Evolutionary conservation across 1,139 yeast species (phyloP).

Genomic region (Spencermartinsiella ligniputridi): DNA sequence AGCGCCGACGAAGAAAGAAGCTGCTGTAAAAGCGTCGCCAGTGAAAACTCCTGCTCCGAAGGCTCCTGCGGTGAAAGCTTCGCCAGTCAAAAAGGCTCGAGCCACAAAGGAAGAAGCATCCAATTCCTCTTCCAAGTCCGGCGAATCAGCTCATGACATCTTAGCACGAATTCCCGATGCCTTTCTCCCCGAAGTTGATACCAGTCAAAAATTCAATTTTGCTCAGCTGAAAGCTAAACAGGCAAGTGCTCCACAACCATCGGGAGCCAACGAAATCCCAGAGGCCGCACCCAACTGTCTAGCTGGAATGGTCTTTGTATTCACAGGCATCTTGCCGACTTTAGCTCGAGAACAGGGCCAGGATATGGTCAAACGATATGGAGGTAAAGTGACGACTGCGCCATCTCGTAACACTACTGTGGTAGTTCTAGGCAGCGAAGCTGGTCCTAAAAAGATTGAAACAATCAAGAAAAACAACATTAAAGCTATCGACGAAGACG

Average conservation of each 20-base stretch:
- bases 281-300: slow-evolving; percentile 80
- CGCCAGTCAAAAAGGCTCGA: no score
- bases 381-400: slow-evolving; percentile 90
- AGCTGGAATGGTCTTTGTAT: slow-evolving; percentile 83
- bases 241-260: slow-evolving; percentile 22
- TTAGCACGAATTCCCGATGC: slow-evolving; percentile 66
- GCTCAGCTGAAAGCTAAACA: slow-evolving; percentile 48
- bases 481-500: slow-evolving; percentile 83
- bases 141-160: slow-evolving; percentile 47
- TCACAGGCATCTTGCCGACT: slow-evolving; percentile 84
- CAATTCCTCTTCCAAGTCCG: neutral
- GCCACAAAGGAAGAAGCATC: neutral
- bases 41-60: slow-evolving; percentile 6
- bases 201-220: slow-evolving; percentile 52
- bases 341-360: slow-evolving; percentile 75
- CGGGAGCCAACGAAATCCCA: slow-evolving; percentile 44
- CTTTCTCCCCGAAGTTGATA: slow-evolving; percentile 52
- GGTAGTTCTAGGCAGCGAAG: slow-evolving; percentile 91
- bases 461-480: slow-evolving; percentile 68
- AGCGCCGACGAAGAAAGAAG: slow-evolving; percentile 4
- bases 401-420: slow-evolving; percentile 81
- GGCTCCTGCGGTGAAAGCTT: slow-evolving; percentile 8
- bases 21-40: slow-evolving; percentile 7
- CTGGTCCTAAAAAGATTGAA: slow-evolving; percentile 92
- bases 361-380: slow-evolving; percentile 73